Conservation (phyloP, 2,329 filamentous ascomycete genomes). For the Ceratocystis papillata region DNA sequence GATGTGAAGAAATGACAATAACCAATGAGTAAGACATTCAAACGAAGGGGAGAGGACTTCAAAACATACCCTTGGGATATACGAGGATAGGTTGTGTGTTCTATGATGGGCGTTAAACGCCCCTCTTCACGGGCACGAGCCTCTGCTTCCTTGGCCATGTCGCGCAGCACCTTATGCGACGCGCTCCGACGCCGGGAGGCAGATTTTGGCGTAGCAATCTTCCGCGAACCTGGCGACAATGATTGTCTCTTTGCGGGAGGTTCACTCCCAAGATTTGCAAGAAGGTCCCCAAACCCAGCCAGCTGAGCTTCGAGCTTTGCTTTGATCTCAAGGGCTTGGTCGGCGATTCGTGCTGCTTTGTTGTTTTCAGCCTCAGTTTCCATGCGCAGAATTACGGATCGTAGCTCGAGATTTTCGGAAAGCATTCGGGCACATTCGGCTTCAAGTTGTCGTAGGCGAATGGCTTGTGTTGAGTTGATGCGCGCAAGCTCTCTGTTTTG, state of each 20-base stretch:
- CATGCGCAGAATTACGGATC: constrained; percentile 57
- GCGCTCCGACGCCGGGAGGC: constrained; percentile 40
- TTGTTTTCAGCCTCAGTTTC: constrained; percentile 56
- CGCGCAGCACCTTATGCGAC: constrained; percentile 45
- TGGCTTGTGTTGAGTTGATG: constrained; percentile 64
- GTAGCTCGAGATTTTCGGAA: constrained; percentile 66
- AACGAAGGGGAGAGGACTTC: not conserved
- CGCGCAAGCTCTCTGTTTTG: constrained; percentile 78
- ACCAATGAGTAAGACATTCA: not conserved
- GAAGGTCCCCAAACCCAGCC: constrained; percentile 55
- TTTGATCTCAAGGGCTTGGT: constrained; percentile 60
- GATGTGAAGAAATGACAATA: not conserved
- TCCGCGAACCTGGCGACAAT: constrained; percentile 32
- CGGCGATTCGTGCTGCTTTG: constrained; percentile 47
- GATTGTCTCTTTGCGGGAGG: constrained; percentile 43
- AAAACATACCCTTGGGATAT: constrained; percentile 54
- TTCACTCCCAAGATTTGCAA: constrained; percentile 54
- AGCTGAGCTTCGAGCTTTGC: constrained; percentile 61
- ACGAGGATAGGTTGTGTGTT: constrained; percentile 57
- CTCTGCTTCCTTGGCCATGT: constrained; percentile 47
- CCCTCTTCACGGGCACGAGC: constrained; percentile 41
- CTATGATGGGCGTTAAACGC: constrained; percentile 55
- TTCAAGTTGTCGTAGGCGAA: constrained; percentile 66
- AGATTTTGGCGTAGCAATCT: constrained; percentile 34
- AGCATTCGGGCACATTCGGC: constrained; percentile 63